phyloP scores from a whole-genome alignment of 176 grass and related monocot species.

The Phoenix dactylifera region DNA sequence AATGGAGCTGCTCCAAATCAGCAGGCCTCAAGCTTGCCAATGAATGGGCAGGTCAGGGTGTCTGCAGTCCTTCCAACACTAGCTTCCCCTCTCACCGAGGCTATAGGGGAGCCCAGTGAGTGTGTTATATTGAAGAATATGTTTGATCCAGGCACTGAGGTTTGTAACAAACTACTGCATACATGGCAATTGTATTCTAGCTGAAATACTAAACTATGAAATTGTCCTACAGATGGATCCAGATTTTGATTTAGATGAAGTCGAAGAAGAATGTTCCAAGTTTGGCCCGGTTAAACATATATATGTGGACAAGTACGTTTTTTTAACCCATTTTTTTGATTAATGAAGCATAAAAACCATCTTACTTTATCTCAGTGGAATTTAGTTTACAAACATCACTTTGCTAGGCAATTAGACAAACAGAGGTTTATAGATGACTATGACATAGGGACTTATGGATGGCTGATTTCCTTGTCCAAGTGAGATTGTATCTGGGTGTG shows the following conservation, averaged over 20 bases:
- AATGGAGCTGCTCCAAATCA: slow-evolving; percentile 5
- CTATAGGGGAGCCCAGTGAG: slow-evolving; percentile 3
- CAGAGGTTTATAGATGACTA: neutral
- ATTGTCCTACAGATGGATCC: slow-evolving; percentile 45
- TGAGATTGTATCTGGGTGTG: no score
- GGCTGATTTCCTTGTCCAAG: no score
- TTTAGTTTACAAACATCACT: neutral
- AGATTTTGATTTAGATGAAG: slow-evolving; percentile 88
- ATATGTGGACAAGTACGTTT: slow-evolving; percentile 70
- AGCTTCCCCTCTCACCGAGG: neutral
- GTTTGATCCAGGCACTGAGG: slow-evolving; percentile 20
- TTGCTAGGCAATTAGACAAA: neutral
- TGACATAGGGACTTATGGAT: no score
- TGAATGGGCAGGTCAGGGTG: neutral
- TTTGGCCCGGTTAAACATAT: slow-evolving; percentile 72
- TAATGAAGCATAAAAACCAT: neutral
- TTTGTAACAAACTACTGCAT: neutral
- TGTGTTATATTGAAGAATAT: slow-evolving; percentile 19
- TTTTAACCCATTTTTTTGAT: neutral
- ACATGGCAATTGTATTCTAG: neutral
- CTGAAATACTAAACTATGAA: neutral
- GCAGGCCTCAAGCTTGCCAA: neutral
- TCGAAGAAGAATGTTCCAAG: slow-evolving; percentile 74
- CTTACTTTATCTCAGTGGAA: neutral
- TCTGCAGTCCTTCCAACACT: slow-evolving; percentile 1